Percentiles rank a stretch among this genome's conserved stretches.
Conservation (phyloP, 1,284 basidiomycete species). For the Ustilago sp. region DNA sequence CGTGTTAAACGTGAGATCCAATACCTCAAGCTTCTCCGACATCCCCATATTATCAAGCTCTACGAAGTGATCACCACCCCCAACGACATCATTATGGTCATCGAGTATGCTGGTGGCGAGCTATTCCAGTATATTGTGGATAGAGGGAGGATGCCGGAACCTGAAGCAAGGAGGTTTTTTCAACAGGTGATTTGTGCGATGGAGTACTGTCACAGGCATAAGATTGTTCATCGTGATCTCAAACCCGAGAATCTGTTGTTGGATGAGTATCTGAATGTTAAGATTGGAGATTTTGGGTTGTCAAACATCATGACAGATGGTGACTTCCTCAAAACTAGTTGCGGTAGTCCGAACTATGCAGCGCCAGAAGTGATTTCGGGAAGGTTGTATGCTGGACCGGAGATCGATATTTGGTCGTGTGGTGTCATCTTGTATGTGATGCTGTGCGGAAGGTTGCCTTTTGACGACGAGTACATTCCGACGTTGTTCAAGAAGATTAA, state of each 20-base stretch:
- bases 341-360: conserved; percentile 69
- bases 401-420: conserved; percentile 69
- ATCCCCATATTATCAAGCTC: conserved; percentile 69
- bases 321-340: conserved; percentile 69
- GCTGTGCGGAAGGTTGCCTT: conserved; percentile 67
- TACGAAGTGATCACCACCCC: conserved; percentile 69
- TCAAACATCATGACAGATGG: conserved; percentile 70
- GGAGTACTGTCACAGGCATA: conserved; percentile 68
- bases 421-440: conserved; percentile 69
- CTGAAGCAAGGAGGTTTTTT: conserved; percentile 67
- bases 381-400: conserved; percentile 66
- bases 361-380: conserved; percentile 69
- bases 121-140: conserved; percentile 69
- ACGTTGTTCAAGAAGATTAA: conserved; percentile 70
- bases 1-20: conserved; percentile 84
- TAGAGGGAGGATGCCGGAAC: conserved; percentile 64
- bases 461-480: conserved; percentile 69
- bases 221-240: conserved; percentile 67
- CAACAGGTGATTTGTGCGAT: conserved; percentile 69
- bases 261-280: conserved; percentile 68
- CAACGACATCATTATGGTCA: conserved; percentile 69
- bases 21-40: conserved; percentile 66
- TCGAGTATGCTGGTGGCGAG: conserved; percentile 69
- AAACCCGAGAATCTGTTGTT: conserved; percentile 68
- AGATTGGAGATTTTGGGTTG: conserved; percentile 69